phyloP scores from a whole-genome alignment of 225 moss, liverwort and hornwort genomes.

The Neckera pumila region DNA sequence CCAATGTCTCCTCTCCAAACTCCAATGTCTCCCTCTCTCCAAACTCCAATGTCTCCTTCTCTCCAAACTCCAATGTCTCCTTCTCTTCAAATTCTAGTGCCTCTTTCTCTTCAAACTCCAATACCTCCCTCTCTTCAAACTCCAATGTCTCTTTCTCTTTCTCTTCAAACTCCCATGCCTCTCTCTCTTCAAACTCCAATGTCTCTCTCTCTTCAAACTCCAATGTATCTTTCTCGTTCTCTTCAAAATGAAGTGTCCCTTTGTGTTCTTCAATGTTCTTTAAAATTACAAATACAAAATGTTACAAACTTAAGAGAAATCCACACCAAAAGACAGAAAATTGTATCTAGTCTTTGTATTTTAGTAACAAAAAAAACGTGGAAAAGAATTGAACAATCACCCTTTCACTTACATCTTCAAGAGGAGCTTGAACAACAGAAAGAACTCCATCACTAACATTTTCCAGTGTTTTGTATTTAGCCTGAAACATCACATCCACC shows the following conservation, averaged over 20 bases:
- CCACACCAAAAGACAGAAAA: not conserved
- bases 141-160: not conserved
- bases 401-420: conserved; percentile 47
- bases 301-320: not conserved
- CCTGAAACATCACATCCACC: conserved; percentile 30
- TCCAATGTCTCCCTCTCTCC: not conserved
- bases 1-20: not conserved
- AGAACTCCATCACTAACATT: conserved; percentile 14
- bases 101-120: not conserved
- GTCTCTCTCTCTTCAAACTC: conserved; percentile 1
- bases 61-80: not conserved
- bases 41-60: conserved; percentile 16
- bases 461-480: conserved; percentile 20
- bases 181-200: not conserved
- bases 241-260: not conserved
- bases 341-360: not conserved
- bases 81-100: not conserved
- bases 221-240: not conserved
- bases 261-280: conserved; percentile 49
- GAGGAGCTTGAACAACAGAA: conserved; percentile 23
- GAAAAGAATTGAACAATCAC: conserved; percentile 29
- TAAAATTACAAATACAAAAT: not conserved
- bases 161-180: rapidly evolving
- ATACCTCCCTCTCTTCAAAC: not conserved
- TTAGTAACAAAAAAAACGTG: not conserved